Evolutionary conservation across 352 stramenopile genomes (phyloP).

Genomic region (Pseudoperonospora humuli): DNA sequence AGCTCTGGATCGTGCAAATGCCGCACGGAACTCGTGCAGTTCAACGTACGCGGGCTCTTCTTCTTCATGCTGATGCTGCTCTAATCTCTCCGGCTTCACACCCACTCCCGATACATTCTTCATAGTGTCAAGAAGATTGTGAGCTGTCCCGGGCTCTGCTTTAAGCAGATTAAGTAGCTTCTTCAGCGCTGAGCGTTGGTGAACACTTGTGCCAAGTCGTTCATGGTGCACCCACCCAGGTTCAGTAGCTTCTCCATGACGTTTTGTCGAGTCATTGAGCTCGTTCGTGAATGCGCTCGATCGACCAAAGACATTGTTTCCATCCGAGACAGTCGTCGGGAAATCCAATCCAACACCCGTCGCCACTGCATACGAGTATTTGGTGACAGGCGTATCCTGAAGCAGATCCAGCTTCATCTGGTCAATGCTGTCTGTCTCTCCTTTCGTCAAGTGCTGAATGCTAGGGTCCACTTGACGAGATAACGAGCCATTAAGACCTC

Average conservation of each 20-base stretch:
- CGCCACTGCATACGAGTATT: slow-evolving; percentile 59
- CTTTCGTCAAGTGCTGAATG: slow-evolving; percentile 55
- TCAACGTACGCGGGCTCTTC: slow-evolving; percentile 31
- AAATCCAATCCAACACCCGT: slow-evolving; percentile 55
- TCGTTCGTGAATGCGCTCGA: slow-evolving; percentile 74
- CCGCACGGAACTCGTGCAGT: slow-evolving; percentile 37
- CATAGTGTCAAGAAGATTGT: slow-evolving; percentile 23
- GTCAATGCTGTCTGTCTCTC: slow-evolving; percentile 67
- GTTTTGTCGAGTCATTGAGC: slow-evolving; percentile 50
- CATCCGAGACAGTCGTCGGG: slow-evolving; percentile 39
- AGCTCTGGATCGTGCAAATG: slow-evolving; percentile 10
- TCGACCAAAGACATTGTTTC: slow-evolving; percentile 47
- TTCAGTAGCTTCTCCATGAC: slow-evolving; percentile 61
- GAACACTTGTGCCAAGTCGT: slow-evolving; percentile 37
- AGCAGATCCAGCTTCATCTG: slow-evolving; percentile 54
- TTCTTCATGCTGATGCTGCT: slow-evolving; percentile 14
- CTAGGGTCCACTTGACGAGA: slow-evolving; percentile 37
- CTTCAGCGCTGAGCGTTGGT: slow-evolving; percentile 56
- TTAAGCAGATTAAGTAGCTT: slow-evolving; percentile 26
- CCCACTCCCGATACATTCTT: slow-evolving; percentile 1
- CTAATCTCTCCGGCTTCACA: not conserved
- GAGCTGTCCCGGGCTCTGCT: slow-evolving; percentile 7
- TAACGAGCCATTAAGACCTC: slow-evolving; percentile 40
- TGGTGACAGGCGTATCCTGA: slow-evolving; percentile 35
- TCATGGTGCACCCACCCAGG: slow-evolving; percentile 43